phyloP scores from a whole-genome alignment of 1,139 yeast species.

The Diutina pseudorugosa region DNA sequence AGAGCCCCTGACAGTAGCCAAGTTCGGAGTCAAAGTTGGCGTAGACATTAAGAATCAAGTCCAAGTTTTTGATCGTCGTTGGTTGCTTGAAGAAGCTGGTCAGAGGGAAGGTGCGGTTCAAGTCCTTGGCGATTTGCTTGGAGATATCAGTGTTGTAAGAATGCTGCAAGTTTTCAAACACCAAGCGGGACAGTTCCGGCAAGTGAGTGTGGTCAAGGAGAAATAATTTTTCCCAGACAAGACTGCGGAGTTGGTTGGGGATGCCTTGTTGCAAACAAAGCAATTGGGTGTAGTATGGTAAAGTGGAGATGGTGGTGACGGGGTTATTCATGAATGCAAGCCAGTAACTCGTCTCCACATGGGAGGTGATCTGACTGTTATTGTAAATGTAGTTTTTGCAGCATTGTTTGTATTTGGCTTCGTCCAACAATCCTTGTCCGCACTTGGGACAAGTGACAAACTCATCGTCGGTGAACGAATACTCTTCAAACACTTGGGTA shows the following conservation, averaged over 20 bases:
- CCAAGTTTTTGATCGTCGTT: conserved; percentile 34
- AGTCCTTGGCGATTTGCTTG: conserved; percentile 49
- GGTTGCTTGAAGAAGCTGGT: conserved; percentile 37
- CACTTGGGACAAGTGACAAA: conserved; percentile 25
- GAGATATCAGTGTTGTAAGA: conserved; percentile 29
- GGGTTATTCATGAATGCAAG: conserved; percentile 32
- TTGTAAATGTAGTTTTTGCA: conserved; percentile 12
- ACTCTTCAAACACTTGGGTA: conserved; percentile 10
- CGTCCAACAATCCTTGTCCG: conserved; percentile 11
- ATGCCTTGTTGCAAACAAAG: conserved; percentile 28
- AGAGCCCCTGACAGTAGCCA: conserved; percentile 63
- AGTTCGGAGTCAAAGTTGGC: conserved; percentile 58
- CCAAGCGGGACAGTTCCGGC: conserved; percentile 25
- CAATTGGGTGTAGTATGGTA: conserved; percentile 36
- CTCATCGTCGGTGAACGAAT: conserved; percentile 21
- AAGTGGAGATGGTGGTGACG: conserved; percentile 30
- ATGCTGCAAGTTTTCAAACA: conserved; percentile 32
- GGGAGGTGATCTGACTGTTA: conserved; percentile 12
- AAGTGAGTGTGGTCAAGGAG: conserved; percentile 17
- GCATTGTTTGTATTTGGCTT: conserved; percentile 11
- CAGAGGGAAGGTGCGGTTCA: conserved; percentile 51
- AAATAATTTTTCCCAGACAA: conserved; percentile 27
- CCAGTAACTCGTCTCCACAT: conserved; percentile 33
- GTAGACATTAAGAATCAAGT: conserved; percentile 51
- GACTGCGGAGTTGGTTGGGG: conserved; percentile 24